Evolutionary conservation across 106 monocot genomes (phyloP).

Genomic region (Dioscorea dumetorum): DNA sequence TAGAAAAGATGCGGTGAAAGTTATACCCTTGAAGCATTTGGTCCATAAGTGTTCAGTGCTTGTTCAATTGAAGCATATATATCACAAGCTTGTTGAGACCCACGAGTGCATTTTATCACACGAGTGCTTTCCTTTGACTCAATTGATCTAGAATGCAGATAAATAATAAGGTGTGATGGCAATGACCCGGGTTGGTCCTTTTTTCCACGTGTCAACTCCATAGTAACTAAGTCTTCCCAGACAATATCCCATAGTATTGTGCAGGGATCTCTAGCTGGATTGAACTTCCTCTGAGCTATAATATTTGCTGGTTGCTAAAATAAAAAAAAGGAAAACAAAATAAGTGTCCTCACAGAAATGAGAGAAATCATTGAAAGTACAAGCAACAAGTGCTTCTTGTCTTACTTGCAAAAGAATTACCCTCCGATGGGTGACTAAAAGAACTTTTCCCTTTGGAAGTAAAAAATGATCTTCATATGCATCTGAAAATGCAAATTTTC

Average conservation of each 20-base stretch:
- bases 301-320: slow-evolving; percentile 74
- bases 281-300: slow-evolving; percentile 77
- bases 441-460: slow-evolving; percentile 80
- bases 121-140: slow-evolving; percentile 55
- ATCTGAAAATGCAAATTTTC: slow-evolving; percentile 95
- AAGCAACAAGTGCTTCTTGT: not conserved
- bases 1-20: not conserved
- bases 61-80: slow-evolving; percentile 65
- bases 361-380: not conserved
- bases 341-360: too few relatives aligned
- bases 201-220: slow-evolving; percentile 73
- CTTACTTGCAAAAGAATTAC: slow-evolving; percentile 77
- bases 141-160: slow-evolving; percentile 42
- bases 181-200: slow-evolving; percentile 55
- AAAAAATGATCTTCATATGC: slow-evolving; percentile 96
- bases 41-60: slow-evolving; percentile 63
- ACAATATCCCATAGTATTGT: slow-evolving; percentile 83
- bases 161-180: slow-evolving; percentile 68
- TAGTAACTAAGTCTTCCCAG: slow-evolving; percentile 72
- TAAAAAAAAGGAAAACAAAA: not conserved
- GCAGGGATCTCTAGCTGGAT: slow-evolving; percentile 86
- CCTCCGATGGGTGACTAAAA: slow-evolving; percentile 80
- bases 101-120: slow-evolving; percentile 56
- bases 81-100: slow-evolving; percentile 49
- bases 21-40: slow-evolving; percentile 60